These are phyloP conservation scores for Calonectria fujianensis DNA, from an alignment of 2,329 filamentous ascomycete genomes.

Conservation along the genomic window DNA sequence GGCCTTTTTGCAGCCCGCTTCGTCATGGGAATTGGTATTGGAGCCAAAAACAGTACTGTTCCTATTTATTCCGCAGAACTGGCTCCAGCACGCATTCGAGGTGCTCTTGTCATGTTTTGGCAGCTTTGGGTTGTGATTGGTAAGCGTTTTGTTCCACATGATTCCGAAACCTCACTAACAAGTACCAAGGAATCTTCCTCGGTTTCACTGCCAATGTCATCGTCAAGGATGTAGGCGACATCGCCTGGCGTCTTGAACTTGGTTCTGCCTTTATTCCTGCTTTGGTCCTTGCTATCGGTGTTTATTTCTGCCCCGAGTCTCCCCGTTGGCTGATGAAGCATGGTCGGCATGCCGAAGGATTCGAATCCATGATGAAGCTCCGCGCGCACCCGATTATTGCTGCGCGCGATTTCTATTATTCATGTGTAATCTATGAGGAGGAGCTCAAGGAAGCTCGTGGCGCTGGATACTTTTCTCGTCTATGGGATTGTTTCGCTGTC, in stretches of 20 bases:
- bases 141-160: background rate
- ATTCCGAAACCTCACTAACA: background rate
- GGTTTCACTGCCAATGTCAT: constrained; percentile 73
- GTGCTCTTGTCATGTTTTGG: constrained; percentile 89
- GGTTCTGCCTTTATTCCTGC: constrained; percentile 74
- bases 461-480: constrained; percentile 56
- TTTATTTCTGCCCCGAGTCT: constrained; percentile 79
- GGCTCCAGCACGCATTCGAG: constrained; percentile 78
- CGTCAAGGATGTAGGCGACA: constrained; percentile 69
- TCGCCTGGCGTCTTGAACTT: constrained; percentile 78
- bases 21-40: constrained; percentile 80
- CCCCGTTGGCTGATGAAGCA: constrained; percentile 81
- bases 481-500: constrained; percentile 77
- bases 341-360: constrained; percentile 74
- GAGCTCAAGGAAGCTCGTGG: constrained; percentile 56
- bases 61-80: constrained; percentile 86
- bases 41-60: constrained; percentile 77
- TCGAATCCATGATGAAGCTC: constrained; percentile 69
- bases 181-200: constrained; percentile 59
- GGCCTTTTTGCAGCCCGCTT: constrained; percentile 80
- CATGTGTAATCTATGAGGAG: constrained; percentile 62
- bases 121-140: constrained; percentile 60
- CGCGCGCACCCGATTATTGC: constrained; percentile 72
- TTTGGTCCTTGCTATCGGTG: constrained; percentile 71
- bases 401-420: constrained; percentile 74